phyloP scores from a whole-genome alignment of 73 alveolate species.

The Paramecium pentaurelia region DNA sequence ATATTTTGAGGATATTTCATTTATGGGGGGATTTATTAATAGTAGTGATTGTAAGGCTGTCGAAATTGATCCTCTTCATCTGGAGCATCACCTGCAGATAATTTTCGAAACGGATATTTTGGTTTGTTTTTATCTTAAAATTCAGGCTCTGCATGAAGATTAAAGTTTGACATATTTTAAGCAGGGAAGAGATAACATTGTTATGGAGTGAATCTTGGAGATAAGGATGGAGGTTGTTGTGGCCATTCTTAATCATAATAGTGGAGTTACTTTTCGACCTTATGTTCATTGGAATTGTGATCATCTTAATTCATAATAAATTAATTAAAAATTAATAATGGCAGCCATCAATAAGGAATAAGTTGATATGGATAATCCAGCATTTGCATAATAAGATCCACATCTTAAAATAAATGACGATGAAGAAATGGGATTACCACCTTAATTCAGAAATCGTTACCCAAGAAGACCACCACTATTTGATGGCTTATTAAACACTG shows the following conservation, averaged over 20 bases:
- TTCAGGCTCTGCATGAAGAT: background rate
- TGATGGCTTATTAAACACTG: slow-evolving; percentile 47
- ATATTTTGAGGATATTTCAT: background rate
- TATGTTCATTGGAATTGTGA: slow-evolving; percentile 17
- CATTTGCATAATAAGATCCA: slow-evolving; percentile 56
- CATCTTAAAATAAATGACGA: slow-evolving; percentile 52
- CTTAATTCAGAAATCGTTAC: background rate
- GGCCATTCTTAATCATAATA: slow-evolving; percentile 30
- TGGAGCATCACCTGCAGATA: background rate
- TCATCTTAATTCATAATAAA: slow-evolving; percentile 23
- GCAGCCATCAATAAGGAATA: slow-evolving; percentile 47
- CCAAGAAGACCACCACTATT: slow-evolving; percentile 62
- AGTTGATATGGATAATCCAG: slow-evolving; percentile 61
- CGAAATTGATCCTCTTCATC: background rate
- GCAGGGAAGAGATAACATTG: background rate
- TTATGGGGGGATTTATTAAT: background rate
- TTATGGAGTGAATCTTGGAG: slow-evolving; percentile 26
- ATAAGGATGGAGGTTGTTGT: background rate
- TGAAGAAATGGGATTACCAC: slow-evolving; percentile 40
- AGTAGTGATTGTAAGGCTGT: background rate
- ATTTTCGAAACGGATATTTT: background rate
- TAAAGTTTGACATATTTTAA: background rate
- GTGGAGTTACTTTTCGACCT: background rate
- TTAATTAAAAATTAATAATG: slow-evolving; percentile 36
- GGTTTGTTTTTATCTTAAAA: background rate